Base-by-base conservation (phyloP, 1,139 yeast genomes). In the Barnettozyma hawaiiensis region DNA sequence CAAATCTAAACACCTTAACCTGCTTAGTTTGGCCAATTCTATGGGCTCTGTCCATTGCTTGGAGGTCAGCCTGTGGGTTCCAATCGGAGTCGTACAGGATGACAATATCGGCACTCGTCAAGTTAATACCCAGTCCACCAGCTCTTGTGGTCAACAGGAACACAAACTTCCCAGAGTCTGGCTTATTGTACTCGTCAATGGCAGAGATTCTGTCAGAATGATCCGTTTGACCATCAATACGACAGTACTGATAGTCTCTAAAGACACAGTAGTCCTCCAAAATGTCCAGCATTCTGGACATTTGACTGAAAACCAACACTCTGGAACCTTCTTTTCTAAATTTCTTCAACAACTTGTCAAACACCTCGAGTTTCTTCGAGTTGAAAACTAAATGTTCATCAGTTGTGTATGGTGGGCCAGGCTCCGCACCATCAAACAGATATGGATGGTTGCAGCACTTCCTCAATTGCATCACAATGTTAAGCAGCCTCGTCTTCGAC, bases 31-130 rank as follows among this genome's bases (percentile, higher is more conserved):
- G 94, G 7, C 94, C 94, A 59, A 84, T 84, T 72, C 94, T 75
- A 62, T 84, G 94, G 1, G 94, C 92, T 66, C 94, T 74, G 59
- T 84, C 94, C 94, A 84, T 84, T 0, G 92, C 92, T 62, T 84
- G 94, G 50, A 84, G 71, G 69, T 84, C 94, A 3, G 92, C 92
- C 58, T 84, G 94, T 2, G 94, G 94, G 53, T 84, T 84, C 94
- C 94, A 84, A 62, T 84, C 94, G 2, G 87, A 80, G 63, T 84
- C 94, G 59, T 71, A 84, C 35, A 84, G 63, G 1, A 84, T 70
- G 32, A 84, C 94, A 43, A 82, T 71, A 61, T 84, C 92, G 1
- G 92, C 92, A 23, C 81, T 68, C 4, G 89, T 83, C 56, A 84
- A 71, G 57, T 84, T 84, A 54, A 84, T 84, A 61, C 94, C 94